phyloP scores from a whole-genome alignment of 176 grass and related monocot genomes.

The Urochloa ruziziensis region DNA sequence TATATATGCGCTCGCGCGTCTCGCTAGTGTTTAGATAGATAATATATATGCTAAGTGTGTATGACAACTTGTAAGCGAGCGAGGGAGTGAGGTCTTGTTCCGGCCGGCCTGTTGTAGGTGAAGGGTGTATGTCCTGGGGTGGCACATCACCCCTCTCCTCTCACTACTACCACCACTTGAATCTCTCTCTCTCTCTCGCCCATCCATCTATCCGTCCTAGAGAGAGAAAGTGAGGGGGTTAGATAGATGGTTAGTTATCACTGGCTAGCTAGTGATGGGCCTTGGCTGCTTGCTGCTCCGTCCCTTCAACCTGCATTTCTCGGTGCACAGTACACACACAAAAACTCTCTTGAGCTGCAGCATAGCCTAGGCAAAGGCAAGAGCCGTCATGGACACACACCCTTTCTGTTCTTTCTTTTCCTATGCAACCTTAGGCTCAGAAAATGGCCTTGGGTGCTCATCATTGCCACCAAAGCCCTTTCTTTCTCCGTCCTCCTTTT shows the following conservation, averaged over 20 bases:
- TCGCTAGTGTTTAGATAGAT: background rate
- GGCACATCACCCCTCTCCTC: slow-evolving; percentile 41
- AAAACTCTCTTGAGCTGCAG: background rate
- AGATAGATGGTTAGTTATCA: slow-evolving; percentile 63
- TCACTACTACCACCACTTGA: slow-evolving; percentile 32
- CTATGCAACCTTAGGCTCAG: slow-evolving; percentile 45
- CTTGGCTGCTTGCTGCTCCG: slow-evolving; percentile 33
- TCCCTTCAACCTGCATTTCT: background rate
- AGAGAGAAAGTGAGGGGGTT: slow-evolving; percentile 23
- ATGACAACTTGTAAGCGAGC: background rate
- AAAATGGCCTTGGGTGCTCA: slow-evolving; percentile 44
- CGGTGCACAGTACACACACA: background rate
- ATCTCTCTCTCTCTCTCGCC: background rate
- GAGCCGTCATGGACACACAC: slow-evolving; percentile 7
- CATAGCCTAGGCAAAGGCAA: background rate
- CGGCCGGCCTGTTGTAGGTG: slow-evolving; percentile 52
- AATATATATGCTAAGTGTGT: slow-evolving; percentile 4
- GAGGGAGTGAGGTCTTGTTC: background rate
- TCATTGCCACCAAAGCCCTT: slow-evolving; percentile 35
- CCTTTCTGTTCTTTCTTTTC: slow-evolving; percentile 69
- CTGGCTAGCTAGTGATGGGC: slow-evolving; percentile 34
- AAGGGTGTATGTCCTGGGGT: slow-evolving; percentile 56
- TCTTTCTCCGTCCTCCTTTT: background rate
- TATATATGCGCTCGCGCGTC: background rate
- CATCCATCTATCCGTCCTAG: slow-evolving; percentile 14